Base-by-base conservation (phyloP, 805 yeast genomes). In the Metschnikowia cubensis region DNA sequence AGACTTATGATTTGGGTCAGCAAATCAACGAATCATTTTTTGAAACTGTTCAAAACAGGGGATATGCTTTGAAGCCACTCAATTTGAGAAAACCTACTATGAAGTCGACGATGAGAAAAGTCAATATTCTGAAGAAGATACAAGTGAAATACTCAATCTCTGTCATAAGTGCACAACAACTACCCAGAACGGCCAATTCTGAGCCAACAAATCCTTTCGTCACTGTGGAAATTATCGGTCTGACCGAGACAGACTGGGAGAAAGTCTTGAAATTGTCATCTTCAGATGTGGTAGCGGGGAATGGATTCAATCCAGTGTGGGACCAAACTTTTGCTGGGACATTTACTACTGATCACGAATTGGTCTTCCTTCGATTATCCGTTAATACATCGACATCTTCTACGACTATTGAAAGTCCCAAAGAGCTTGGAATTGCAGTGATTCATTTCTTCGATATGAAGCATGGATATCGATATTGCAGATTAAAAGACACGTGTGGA, bases 301-400 rank as follows among this genome's bases (percentile, higher is more conserved):
- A 91, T 66, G 97, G 97, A 0, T 89, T 88, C 68, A 89, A 87
- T 61, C 97, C 97, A 0, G 67, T 77, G 6, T 92, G 97, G 97
- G 81, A 84, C 53, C 75, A 77, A 45, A 64, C 61, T 4, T 76
- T 83, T 52, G 54, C 63, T n/a, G 75, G 84, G 3, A 64, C 75
- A 6, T 64, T 70, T 40, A 51, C 61, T n/a, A 42, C 55, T 6
- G 58, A 59, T 5, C 66, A 71, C 48, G 75, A 79, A 6, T 70
- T 86, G 37, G 76, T 82, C 2, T 87, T 87, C 61, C 52, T 85
- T 7, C 69, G 81, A 49, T 73, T 87, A 47, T 59, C 74, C 2
- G 75, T 84, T 3, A 77, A 77, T 53, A 67, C 81, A 6, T 62
- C 63, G 14, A 48, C 53, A 7, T 51, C 57, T 2, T 36, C 57